These are phyloP conservation scores for Sugiyamaella sp. DNA, from an alignment of 1,139 yeast species.

Conservation along the genomic window DNA sequence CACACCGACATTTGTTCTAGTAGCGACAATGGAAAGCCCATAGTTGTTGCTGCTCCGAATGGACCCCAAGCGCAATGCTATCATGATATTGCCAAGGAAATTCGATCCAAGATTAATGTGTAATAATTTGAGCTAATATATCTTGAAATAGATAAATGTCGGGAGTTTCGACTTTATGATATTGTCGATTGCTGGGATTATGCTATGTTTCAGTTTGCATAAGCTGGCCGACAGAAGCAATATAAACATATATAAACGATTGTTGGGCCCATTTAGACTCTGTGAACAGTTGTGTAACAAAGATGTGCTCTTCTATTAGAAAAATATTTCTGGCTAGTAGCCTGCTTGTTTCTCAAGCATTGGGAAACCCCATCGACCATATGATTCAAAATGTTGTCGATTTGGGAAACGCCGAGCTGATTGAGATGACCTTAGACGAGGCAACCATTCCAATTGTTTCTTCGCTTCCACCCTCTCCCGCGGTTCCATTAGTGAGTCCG, in stretches of 20 bases:
- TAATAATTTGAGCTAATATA: too few species aligned
- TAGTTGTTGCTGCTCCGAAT: slow-evolving; percentile 54
- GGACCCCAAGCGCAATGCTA: slow-evolving; percentile 35
- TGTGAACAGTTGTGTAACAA: too few species aligned
- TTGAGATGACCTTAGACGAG: not conserved
- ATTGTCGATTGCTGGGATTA: not conserved
- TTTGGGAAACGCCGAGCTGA: slow-evolving; percentile 12
- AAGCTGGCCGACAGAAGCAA: too few species aligned
- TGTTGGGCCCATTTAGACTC: too few species aligned
- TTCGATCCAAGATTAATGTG: slow-evolving; percentile 23
- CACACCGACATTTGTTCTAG: slow-evolving; percentile 61
- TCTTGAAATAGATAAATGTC: too few species aligned
- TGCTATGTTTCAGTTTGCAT: too few species aligned
- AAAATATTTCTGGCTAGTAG: not conserved
- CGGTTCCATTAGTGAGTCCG: slow-evolving; percentile 2
- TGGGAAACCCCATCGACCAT: slow-evolving; percentile 8
- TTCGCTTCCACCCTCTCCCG: not conserved
- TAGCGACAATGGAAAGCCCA: slow-evolving; percentile 68
- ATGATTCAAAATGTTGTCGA: slow-evolving; percentile 17
- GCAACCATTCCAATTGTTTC: not conserved
- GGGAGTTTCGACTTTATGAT: not conserved
- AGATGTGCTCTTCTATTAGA: not conserved
- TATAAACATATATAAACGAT: too few species aligned
- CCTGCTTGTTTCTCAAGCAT: not conserved
- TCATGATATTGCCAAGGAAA: slow-evolving; percentile 33